Conservation (phyloP, 2,329 filamentous ascomycete genomes). For the Chalara sp. region DNA sequence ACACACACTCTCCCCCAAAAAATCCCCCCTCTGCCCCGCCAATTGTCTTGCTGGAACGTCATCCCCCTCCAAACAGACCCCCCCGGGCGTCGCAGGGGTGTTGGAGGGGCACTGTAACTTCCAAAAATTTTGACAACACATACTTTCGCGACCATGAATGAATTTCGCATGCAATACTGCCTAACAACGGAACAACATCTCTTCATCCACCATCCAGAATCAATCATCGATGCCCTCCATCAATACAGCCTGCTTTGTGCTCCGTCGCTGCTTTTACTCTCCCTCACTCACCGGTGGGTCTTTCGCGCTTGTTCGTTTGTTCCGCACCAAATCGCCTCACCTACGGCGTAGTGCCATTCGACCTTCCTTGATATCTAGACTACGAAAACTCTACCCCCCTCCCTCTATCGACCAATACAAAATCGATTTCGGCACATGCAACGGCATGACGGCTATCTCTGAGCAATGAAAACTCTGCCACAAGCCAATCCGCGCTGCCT, state of each 20-base stretch:
- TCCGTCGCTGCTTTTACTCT: slow-evolving; percentile 7
- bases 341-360: slow-evolving; percentile 6
- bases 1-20: too few relatives aligned
- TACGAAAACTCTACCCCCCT: slow-evolving; percentile 11
- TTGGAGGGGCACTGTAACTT: too few relatives aligned
- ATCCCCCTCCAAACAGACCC: too few relatives aligned
- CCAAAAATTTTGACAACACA: slow-evolving; percentile 8
- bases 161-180: slow-evolving; percentile 18
- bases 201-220: slow-evolving; percentile 1
- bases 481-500: slow-evolving; percentile 23
- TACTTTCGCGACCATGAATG: slow-evolving; percentile 1
- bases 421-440: slow-evolving; percentile 16
- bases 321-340: slow-evolving; percentile 15
- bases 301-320: slow-evolving; percentile 32
- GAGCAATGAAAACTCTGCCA: slow-evolving; percentile 23
- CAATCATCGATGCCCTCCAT: slow-evolving; percentile 1
- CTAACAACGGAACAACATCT: slow-evolving; percentile 7
- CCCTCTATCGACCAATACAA: slow-evolving; percentile 21
- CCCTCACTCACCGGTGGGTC: slow-evolving; percentile 23
- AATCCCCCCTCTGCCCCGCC: too few relatives aligned
- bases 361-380: slow-evolving; percentile 6
- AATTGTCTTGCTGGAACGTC: too few relatives aligned
- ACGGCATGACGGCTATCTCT: slow-evolving; percentile 26
- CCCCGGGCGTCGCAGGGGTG: too few relatives aligned
- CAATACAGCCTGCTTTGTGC: neutral